Conservation (phyloP, 768 basidiomycete species). For the Russula virescens region DNA sequence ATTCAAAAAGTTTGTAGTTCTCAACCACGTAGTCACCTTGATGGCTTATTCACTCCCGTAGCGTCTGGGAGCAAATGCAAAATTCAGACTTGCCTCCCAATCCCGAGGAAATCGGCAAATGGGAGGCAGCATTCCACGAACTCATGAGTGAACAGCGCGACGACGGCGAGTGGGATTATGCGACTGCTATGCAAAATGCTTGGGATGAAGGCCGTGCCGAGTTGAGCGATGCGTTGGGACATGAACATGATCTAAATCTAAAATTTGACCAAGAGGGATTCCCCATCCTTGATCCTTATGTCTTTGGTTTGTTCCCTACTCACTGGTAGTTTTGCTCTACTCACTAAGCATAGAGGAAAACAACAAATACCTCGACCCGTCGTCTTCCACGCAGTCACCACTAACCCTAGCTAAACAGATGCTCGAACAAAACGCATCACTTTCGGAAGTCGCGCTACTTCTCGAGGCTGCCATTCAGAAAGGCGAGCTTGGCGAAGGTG, state of each 20-base stretch:
- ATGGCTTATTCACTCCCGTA: conserved; percentile 28
- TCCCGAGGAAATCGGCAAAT: conserved; percentile 62
- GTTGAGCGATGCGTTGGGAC: conserved; percentile 32
- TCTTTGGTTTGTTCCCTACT: conserved; percentile 56
- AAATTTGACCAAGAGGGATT: conserved; percentile 70
- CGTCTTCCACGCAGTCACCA: conserved; percentile 42
- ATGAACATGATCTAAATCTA: no score
- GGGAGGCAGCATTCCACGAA: conserved; percentile 81
- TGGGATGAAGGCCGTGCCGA: conserved; percentile 38
- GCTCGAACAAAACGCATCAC: conserved; percentile 72
- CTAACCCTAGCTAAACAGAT: conserved; percentile 72
- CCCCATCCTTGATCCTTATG: conserved; percentile 65
- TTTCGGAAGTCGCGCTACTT: conserved; percentile 81
- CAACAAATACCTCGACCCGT: conserved; percentile 62
- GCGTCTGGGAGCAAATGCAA: conserved; percentile 59
- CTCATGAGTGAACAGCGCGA: conserved; percentile 66
- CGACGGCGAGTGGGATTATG: conserved; percentile 48
- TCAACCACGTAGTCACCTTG: background rate
- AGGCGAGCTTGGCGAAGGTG: conserved; percentile 72
- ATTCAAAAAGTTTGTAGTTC: conserved; percentile 48
- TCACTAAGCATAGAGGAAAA: conserved; percentile 47
- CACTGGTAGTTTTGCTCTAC: conserved; percentile 2
- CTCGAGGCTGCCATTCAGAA: conserved; percentile 88
- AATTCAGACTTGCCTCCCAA: conserved; percentile 53
- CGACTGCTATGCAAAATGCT: conserved; percentile 52